phyloP scores from a whole-genome alignment of 2,329 filamentous ascomycete species.

The Xylariaceae sp. region DNA sequence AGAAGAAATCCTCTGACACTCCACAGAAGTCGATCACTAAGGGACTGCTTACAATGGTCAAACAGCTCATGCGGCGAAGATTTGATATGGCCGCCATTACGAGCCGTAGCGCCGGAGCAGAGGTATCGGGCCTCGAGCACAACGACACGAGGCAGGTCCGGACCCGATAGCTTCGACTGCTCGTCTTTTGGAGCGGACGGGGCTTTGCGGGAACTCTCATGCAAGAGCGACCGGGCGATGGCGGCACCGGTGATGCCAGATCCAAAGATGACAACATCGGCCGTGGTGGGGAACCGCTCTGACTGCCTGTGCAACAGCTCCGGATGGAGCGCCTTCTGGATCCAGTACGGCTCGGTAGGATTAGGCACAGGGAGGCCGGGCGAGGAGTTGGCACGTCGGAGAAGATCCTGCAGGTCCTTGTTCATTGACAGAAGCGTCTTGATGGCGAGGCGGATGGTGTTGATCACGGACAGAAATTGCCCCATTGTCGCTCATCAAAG shows the following conservation, averaged over 20 bases:
- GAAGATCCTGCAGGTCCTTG: slow-evolving; percentile 24
- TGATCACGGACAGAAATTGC: slow-evolving; percentile 28
- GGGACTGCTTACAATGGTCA: too few species aligned
- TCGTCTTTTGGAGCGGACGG: too few species aligned
- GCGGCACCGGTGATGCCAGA: slow-evolving; percentile 48
- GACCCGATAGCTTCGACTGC: background rate
- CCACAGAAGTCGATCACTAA: too few species aligned
- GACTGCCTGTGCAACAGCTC: slow-evolving; percentile 34
- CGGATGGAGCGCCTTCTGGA: slow-evolving; percentile 38
- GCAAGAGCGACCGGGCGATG: slow-evolving; percentile 32
- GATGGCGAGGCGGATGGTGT: slow-evolving; percentile 21
- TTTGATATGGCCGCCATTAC: slow-evolving; percentile 50
- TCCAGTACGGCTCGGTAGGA: slow-evolving; percentile 43
- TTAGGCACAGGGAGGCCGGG: slow-evolving; percentile 38
- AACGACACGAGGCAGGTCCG: slow-evolving; percentile 29
- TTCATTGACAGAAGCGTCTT: slow-evolving; percentile 27
- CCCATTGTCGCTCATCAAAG: slow-evolving; percentile 31
- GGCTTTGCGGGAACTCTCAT: slow-evolving; percentile 10
- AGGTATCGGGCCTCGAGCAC: slow-evolving; percentile 47
- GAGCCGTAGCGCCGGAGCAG: slow-evolving; percentile 48
- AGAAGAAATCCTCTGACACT: too few species aligned
- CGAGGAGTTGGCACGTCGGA: slow-evolving; percentile 27
- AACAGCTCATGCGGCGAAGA: slow-evolving; percentile 39
- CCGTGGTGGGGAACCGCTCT: slow-evolving; percentile 31
- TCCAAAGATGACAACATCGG: slow-evolving; percentile 48